Evolutionary conservation across 2,329 filamentous ascomycete species (phyloP), one percentile per base, ranked within the genome.

Genomic region (Magnaporthiopsis incrustans): DNA sequence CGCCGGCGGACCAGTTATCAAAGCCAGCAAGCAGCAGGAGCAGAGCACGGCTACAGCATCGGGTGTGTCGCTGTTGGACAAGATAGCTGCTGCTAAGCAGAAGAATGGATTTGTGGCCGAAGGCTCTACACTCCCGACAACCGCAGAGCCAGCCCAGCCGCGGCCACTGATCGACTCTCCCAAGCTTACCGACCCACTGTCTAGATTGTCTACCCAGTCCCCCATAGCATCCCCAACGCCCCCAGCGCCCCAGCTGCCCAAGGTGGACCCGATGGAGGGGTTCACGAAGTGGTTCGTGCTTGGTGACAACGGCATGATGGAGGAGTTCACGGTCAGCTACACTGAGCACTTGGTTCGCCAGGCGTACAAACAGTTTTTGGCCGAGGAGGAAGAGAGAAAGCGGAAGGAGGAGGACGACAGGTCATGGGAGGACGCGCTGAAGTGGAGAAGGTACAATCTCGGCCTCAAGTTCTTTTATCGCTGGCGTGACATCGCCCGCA

Each of bases 391-490:
- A 25, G 78, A 79, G 64, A 76, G 76, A 56, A 75, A 69, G 60
- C 74, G 71, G 26, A 77, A 73, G 60, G 82, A 83, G 64, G 82
- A 84, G 68, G 81, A 85, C 57, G 77, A 78, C 7, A 71, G 66
- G 69, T 80, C 69, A 59, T 81, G 72, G 76, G 77, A 76, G 2
- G 73, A 82, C 63, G 82, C 82, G 18, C 74, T 77, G 22, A 72
- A 75, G n/a, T 84, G 82, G 67, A 77, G 81, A 53, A 69, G 68
- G 4, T 80, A 82, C 69, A 84, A 77, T 64, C 74, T 86, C 35
- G 73, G 76, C 15, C 73, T 85, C 65, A 84, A 80, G 60, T 86
- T 77, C 70, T 85, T 86, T 66, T 85, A 85, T 68, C 76, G 76
- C 25, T 87, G 84, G 84, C 81, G 78, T 61, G 71, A 80, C 18